Evolutionary conservation across 169 alveolate species (phyloP).

Genomic region (Plasmodium adleri): DNA sequence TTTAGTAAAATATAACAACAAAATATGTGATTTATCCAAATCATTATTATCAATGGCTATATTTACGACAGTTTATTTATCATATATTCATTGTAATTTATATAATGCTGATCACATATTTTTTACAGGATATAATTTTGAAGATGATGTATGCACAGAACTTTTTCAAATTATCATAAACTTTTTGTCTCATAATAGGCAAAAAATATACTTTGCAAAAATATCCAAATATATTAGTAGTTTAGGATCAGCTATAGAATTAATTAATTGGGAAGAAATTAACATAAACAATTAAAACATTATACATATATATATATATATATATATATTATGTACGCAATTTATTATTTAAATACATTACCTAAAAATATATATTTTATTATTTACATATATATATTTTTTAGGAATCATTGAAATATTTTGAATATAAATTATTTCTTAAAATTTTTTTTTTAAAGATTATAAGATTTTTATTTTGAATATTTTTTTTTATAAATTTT

Average conservation of each 20-base stretch:
- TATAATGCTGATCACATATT: constrained; percentile 25
- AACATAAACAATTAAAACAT: too few relatives aligned
- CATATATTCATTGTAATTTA: constrained; percentile 52
- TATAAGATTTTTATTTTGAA: too few relatives aligned
- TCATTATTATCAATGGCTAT: constrained; percentile 57
- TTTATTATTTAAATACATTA: too few relatives aligned
- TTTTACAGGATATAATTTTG: constrained; percentile 55
- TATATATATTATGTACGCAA: too few relatives aligned
- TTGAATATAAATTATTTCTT: too few relatives aligned
- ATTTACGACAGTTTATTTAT: constrained; percentile 21
- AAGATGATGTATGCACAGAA: constrained; percentile 18
- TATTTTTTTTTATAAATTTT: too few relatives aligned
- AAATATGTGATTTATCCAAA: constrained; percentile 37
- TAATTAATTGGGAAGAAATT: constrained; percentile 12
- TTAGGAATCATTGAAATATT: too few relatives aligned
- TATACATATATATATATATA: too few relatives aligned
- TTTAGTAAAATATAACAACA: neutral
- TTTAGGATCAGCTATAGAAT: constrained; percentile 55
- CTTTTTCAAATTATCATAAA: constrained; percentile 29
- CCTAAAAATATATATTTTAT: too few relatives aligned
- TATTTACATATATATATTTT: too few relatives aligned
- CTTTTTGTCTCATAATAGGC: constrained; percentile 41
- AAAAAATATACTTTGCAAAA: constrained; percentile 27
- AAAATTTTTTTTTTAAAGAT: too few relatives aligned
- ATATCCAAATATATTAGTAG: constrained; percentile 37